Percentiles rank a stretch among this genome's conserved stretches.
These are phyloP conservation scores for Paecilomyces sp. DNA, from an alignment of 2,329 filamentous ascomycete species.

Conservation along the genomic window DNA sequence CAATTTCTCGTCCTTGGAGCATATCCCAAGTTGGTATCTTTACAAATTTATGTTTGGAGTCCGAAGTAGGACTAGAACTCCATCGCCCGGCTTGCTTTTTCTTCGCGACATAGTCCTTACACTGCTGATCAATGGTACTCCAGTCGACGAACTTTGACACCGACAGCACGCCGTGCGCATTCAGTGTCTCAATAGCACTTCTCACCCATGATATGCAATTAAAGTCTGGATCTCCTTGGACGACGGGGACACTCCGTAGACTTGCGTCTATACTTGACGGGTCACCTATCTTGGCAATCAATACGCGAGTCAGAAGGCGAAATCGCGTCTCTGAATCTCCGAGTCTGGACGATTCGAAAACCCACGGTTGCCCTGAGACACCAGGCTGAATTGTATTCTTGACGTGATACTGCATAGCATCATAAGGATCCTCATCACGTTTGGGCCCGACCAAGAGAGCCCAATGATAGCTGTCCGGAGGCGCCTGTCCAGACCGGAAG, in stretches of 20 bases:
- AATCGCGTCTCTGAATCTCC: background rate
- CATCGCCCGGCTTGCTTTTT: background rate
- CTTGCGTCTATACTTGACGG: background rate
- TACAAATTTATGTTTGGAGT: background rate
- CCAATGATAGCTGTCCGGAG: conserved; percentile 1
- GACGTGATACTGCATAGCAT: background rate
- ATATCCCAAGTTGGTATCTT: background rate
- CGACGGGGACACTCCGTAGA: background rate
- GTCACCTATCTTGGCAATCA: background rate
- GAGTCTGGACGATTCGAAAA: conserved; percentile 1
- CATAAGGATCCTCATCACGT: background rate
- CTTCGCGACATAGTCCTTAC: background rate
- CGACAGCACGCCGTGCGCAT: background rate
- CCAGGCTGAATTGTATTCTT: background rate
- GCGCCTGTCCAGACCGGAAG: background rate
- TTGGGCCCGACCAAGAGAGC: background rate
- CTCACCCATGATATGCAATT: background rate
- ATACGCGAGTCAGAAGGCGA: background rate
- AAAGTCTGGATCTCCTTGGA: background rate
- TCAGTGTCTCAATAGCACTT: background rate
- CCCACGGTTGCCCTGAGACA: background rate
- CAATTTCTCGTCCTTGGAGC: background rate
- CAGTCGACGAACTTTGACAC: background rate
- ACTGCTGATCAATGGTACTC: background rate
- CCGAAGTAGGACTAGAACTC: background rate